These are phyloP conservation scores for Westerdykella ornata DNA, from an alignment of 2,329 filamentous ascomycete species.

Conservation along the genomic window DNA sequence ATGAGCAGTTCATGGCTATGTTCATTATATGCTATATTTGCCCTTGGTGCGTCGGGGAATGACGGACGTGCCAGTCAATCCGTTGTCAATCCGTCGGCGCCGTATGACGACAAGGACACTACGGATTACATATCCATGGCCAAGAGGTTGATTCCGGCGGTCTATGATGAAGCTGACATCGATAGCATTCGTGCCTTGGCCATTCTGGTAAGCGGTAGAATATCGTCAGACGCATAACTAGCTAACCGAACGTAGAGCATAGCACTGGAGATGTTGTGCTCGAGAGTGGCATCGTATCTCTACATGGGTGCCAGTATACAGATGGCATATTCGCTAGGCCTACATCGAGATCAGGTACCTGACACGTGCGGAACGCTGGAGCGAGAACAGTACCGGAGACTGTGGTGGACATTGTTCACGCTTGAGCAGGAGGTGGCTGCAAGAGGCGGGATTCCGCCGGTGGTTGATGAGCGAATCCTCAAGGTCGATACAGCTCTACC, in stretches of 20 bases:
- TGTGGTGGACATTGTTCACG: constrained; percentile 35
- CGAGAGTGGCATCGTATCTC: constrained; percentile 31
- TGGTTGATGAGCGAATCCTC: constrained; percentile 30
- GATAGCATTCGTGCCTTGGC: constrained; percentile 34
- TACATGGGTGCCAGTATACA: constrained; percentile 35
- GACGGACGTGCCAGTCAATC: constrained; percentile 16
- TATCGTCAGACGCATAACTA: constrained; percentile 2
- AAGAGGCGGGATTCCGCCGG: constrained; percentile 30
- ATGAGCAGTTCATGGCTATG: constrained; percentile 33
- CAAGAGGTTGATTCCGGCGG: constrained; percentile 27
- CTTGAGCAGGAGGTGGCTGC: constrained; percentile 34
- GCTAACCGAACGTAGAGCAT: constrained; percentile 21
- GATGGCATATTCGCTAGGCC: constrained; percentile 33
- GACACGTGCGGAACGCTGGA: constrained; percentile 22
- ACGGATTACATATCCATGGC: constrained; percentile 31
- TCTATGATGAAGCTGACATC: constrained; percentile 34
- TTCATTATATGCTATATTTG: constrained; percentile 32
- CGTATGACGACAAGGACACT: constrained; percentile 20
- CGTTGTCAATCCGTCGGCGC: constrained; percentile 13
- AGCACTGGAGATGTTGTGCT: constrained; percentile 31
- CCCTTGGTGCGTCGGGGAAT: constrained; percentile 24
- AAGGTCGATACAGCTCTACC: constrained; percentile 27
- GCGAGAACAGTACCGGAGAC: constrained; percentile 30
- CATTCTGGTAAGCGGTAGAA: constrained; percentile 22
- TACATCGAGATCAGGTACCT: constrained; percentile 32